phyloP scores from a whole-genome alignment of 208 protist genomes.

The Leishmania martiniquensis region DNA sequence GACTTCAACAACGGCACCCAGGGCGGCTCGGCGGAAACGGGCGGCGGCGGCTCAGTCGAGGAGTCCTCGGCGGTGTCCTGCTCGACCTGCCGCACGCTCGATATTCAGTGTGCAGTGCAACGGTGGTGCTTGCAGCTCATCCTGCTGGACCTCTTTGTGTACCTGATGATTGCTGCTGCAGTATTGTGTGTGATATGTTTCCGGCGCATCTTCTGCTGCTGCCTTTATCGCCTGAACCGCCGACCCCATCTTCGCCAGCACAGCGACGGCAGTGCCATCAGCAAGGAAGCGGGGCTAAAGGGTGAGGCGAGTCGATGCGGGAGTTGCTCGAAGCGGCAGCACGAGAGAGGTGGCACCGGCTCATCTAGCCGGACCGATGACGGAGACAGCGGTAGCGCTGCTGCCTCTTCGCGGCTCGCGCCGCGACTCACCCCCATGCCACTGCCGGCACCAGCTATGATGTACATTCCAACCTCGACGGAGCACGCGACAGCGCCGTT shows the following conservation, averaged over 20 bases:
- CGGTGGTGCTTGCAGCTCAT: constrained; percentile 26
- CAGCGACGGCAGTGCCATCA: constrained; percentile 8
- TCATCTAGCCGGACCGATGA: not conserved
- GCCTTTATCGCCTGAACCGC: constrained; percentile 1
- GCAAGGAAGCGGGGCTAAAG: not conserved
- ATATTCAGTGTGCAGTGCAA: constrained; percentile 31
- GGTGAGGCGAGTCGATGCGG: not conserved
- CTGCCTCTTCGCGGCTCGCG: too few species aligned
- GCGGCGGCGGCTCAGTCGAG: constrained; percentile 2
- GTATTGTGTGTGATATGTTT: constrained; percentile 33
- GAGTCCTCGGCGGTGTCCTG: constrained; percentile 23
- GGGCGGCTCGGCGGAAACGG: constrained; percentile 27
- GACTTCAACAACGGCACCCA: constrained; percentile 61
- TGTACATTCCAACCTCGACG: constrained; percentile 1
- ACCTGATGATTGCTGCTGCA: constrained; percentile 16
- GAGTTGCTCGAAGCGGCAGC: not conserved
- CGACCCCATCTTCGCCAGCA: not conserved
- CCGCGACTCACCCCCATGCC: not conserved
- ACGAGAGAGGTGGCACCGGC: not conserved
- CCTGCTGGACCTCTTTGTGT: constrained; percentile 23
- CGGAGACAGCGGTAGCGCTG: not conserved
- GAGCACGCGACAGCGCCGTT: not conserved
- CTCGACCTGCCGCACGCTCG: constrained; percentile 29
- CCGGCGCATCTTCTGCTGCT: constrained; percentile 33
- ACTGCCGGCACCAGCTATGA: not conserved